Conservation (phyloP, 192 early-diverging fungal genomes). For the Coemansia reversa region DNA sequence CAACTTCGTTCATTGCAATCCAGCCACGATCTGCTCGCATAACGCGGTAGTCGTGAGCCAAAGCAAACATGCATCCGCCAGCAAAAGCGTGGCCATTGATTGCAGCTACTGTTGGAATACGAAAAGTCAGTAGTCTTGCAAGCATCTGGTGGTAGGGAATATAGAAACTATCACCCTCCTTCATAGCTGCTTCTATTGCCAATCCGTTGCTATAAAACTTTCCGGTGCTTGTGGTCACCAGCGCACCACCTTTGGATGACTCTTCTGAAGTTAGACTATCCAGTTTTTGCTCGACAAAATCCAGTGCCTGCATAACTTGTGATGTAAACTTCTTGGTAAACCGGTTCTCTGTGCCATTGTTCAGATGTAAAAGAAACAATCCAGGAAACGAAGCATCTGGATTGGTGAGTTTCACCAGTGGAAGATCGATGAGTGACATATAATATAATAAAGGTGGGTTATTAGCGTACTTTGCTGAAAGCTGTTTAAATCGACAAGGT, state of each 20-base stretch:
- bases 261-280: slow-evolving; percentile 44
- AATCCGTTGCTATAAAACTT: slow-evolving; percentile 77
- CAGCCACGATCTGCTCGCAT: slow-evolving; percentile 74
- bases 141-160: slow-evolving; percentile 59
- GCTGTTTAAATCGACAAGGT: too few species aligned
- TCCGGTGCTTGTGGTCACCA: slow-evolving; percentile 63
- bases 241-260: slow-evolving; percentile 50
- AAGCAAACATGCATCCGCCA: slow-evolving; percentile 66
- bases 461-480: too few species aligned
- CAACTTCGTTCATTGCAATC: slow-evolving; percentile 78
- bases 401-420: slow-evolving; percentile 41
- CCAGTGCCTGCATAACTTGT: slow-evolving; percentile 61
- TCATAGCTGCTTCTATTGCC: slow-evolving; percentile 55
- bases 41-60: slow-evolving; percentile 67
- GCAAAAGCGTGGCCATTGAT: slow-evolving; percentile 81
- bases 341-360: slow-evolving; percentile 65
- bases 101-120: slow-evolving; percentile 71
- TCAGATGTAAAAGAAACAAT: slow-evolving; percentile 65
- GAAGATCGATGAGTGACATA: slow-evolving; percentile 48
- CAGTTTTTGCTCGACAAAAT: slow-evolving; percentile 55
- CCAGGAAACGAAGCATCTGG: slow-evolving; percentile 35
- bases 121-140: slow-evolving; percentile 61
- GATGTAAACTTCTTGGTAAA: slow-evolving; percentile 60
- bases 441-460: too few species aligned
- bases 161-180: slow-evolving; percentile 53